Evolutionary conservation across 257 asterid species (phyloP), one percentile per base, ranked within the genome.

Genomic region (Prunella vulgaris): DNA sequence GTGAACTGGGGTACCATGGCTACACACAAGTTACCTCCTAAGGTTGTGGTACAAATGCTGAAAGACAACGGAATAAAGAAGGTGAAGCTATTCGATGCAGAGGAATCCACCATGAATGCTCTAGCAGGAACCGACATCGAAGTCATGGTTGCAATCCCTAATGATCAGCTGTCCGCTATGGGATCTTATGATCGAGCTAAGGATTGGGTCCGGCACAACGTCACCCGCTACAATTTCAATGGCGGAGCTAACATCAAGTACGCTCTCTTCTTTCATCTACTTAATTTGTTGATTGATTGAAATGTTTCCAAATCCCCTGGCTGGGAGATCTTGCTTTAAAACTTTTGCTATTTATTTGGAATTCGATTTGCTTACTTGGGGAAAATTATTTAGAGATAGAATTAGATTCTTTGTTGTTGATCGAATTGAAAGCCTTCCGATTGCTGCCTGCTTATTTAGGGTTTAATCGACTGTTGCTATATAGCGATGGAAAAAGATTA

Each of bases 1-100:
- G 91, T 87, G 78, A 89, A 89, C 73, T 88, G 93, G 93, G 96
- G 96, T 0, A 89, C 96, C 3, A 86, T 86, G 96, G 94, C 96
- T 0, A 63, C 72, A 12, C 93, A 89, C 82, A 81, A 79, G 75
- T 64, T 89, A 82, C 87, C 86, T 24, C 88, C 96, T 2, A 82
- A 80, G 25, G 81, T 49, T 35, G 94, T 89, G 77, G 94, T 86
- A 60, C 86, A 86, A 61, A 68, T 86, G 76, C 75, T 86, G 58
- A 70, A 66, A 18, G 94, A 89, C 75, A 89, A 86, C 62, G 94
- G 88, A 1, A 86, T 89, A 24, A 75, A 58, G 18, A 89, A 89
- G 77, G 94, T 83, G 74, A 89, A 89, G 83, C 79, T 89, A 3
- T 89, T 89, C 56, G 96, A 89, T 68, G 84, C 96, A 5, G 91